A percentile compares a stretch with the other conserved stretches of the same genome.
Evolutionary conservation across 306 rosid species (phyloP).

Genomic region (Alnus glutinosa): DNA sequence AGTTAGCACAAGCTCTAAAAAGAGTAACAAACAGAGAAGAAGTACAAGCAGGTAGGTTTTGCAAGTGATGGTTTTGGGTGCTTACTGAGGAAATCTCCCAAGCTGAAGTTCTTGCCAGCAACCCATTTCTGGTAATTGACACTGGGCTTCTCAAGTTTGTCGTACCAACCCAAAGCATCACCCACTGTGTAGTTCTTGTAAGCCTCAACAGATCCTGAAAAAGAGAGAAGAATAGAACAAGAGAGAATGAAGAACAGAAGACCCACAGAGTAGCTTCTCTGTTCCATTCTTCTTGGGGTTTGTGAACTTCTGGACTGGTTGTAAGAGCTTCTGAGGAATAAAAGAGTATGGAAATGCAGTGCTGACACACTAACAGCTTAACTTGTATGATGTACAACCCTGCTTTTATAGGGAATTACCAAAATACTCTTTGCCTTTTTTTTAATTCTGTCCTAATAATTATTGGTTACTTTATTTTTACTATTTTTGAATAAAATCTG

Average conservation of each 20-base stretch:
- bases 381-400: not conserved
- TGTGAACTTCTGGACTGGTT: not conserved
- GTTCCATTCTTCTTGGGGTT: slow-evolving; percentile 42
- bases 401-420: slow-evolving; percentile 6
- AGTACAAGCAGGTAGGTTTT: not conserved
- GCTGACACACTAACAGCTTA: not conserved
- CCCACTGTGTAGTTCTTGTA: slow-evolving; percentile 93
- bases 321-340: not conserved
- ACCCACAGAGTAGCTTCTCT: slow-evolving; percentile 4
- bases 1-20: not conserved
- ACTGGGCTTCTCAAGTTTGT: slow-evolving; percentile 48
- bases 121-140: slow-evolving; percentile 79
- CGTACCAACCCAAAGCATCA: slow-evolving; percentile 89
- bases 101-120: slow-evolving; percentile 57
- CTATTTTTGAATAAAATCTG: too few species aligned
- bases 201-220: slow-evolving; percentile 53
- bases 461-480: too few species aligned
- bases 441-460: too few species aligned
- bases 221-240: slow-evolving; percentile 19
- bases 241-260: slow-evolving; percentile 2
- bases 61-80: not conserved
- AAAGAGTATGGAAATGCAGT: not conserved
- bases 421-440: slow-evolving; percentile 21
- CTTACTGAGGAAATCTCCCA: slow-evolving; percentile 93
- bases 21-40: not conserved